Conservation (phyloP, 2,329 filamentous ascomycete species). For the Stylonectria norvegica region DNA sequence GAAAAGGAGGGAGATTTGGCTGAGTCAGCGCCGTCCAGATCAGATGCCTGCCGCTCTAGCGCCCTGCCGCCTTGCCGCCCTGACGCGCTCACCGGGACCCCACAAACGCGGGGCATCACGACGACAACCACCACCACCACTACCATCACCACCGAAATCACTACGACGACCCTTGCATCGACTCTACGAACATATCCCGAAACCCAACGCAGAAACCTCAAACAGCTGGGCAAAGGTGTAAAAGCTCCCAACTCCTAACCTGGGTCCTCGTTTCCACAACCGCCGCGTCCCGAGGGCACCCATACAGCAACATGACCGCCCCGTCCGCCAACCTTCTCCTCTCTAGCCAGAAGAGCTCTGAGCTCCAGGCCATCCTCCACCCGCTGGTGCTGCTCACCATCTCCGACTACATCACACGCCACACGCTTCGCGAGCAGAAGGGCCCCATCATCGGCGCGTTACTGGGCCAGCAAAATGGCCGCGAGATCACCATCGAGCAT, state of each 20-base stretch:
- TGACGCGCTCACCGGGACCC: too few relatives aligned
- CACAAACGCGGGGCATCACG: neutral
- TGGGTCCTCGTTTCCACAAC: neutral
- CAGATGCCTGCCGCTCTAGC: neutral
- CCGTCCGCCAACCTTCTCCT: slow-evolving; percentile 53
- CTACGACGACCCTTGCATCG: too few relatives aligned
- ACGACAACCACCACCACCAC: too few relatives aligned
- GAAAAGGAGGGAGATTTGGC: too few relatives aligned
- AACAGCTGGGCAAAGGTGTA: neutral
- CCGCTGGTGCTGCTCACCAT: slow-evolving; percentile 94
- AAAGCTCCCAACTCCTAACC: neutral
- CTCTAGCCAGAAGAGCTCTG: slow-evolving; percentile 63
- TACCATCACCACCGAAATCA: too few relatives aligned
- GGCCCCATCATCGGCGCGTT: slow-evolving; percentile 82
- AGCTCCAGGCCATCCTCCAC: slow-evolving; percentile 81
- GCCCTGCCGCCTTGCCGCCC: too few relatives aligned
- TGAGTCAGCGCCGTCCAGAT: too few relatives aligned
- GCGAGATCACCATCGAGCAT: slow-evolving; percentile 87
- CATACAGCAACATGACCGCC: slow-evolving; percentile 44
- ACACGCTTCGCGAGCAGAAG: slow-evolving; percentile 70
- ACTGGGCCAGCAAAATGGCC: slow-evolving; percentile 87
- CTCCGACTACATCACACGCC: slow-evolving; percentile 92
- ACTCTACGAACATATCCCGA: too few relatives aligned
- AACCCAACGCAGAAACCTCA: neutral
- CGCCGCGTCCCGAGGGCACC: too few relatives aligned